Conservation (phyloP, 768 basidiomycete genomes). For the Sistotremastrum suecicum region DNA sequence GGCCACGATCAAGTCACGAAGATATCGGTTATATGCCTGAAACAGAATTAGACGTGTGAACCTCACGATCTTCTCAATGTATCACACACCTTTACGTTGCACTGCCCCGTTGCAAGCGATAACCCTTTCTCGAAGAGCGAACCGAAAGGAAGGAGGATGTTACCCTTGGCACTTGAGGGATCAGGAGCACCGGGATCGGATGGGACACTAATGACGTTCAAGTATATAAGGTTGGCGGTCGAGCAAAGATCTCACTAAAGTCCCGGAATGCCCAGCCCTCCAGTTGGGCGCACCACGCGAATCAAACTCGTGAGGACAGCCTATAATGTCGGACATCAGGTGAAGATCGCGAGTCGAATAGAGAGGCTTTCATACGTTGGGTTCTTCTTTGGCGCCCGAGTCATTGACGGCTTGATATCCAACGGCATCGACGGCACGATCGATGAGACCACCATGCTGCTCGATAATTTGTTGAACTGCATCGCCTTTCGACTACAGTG, state of each 20-base stretch:
- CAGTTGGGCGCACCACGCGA: constrained; percentile 37
- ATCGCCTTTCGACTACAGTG: constrained; percentile 20
- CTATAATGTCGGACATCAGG: constrained; percentile 2
- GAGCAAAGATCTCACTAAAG: constrained; percentile 18
- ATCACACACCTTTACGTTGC: constrained; percentile 34
- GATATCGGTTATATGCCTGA: constrained; percentile 37
- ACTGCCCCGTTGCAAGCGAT: constrained; percentile 39
- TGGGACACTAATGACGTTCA: constrained; percentile 21
- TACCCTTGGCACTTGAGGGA: constrained; percentile 34
- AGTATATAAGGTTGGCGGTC: background rate
- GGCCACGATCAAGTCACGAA: constrained; percentile 39
- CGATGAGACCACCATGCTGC: constrained; percentile 29
- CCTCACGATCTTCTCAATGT: background rate
- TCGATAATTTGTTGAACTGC: constrained; percentile 34
- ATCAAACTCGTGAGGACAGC: constrained; percentile 36
- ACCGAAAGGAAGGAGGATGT: constrained; percentile 40
- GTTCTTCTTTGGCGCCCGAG: constrained; percentile 42
- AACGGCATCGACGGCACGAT: constrained; percentile 39
- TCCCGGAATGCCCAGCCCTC: constrained; percentile 44
- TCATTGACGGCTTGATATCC: constrained; percentile 41
- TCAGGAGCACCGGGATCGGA: constrained; percentile 43
- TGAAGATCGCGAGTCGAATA: constrained; percentile 1
- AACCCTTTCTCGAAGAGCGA: constrained; percentile 43
- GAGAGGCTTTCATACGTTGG: constrained; percentile 17
- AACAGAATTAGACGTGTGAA: background rate